Evolutionary conservation across 352 stramenopile species (phyloP), one percentile per base, ranked within the genome.

Genomic region (Phytophthora fragariaefolia): DNA sequence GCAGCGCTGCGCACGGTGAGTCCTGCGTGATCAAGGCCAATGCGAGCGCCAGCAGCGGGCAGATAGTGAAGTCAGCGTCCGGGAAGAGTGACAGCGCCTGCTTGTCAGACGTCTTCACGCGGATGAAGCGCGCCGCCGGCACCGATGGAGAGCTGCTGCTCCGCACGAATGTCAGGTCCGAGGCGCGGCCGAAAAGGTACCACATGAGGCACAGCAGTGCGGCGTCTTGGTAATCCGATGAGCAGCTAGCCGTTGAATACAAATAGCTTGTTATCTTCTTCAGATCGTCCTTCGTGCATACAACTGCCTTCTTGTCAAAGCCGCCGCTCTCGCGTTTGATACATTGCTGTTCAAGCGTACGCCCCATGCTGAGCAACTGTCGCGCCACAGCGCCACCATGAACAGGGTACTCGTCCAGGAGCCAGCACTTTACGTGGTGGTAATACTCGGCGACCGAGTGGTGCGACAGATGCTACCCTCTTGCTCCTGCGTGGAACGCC

Each of bases 11-110:
- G 12, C 30, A 36, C 6, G 30, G 30, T 12, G 30, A 36, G 6
- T 36, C 30, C 12, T 36, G 30, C 30, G 30, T 36, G 30, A 36
- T 12, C 30, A 36, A 36, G 30, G 30, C 30, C 30, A 36, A 36
- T 0, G 65, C 63, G 7, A 76, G 26, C 15, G 59, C 55, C 5
- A 65, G 53, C 2, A 75, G n/a, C 8, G 63, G 38, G 20, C 64
- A 82, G 10, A 60, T 75, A 9, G 36, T 18, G 13, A 71, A 51
- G 23, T 63, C 51, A 2, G 10, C 27, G 10, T 73, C 63, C 1
- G 67, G 67, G 20, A 77, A 73, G 24, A 82, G 48, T 4, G 64
- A 74, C 9, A 83, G n/a, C 0, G 43, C 56, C 24, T 79, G 58
- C 48, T 73, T 58, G 32, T 79, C 38, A 0, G 53, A 68, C 0